Percentiles rank a stretch among this genome's conserved stretches.
These are phyloP conservation scores for Penicillium sp. DNA, from an alignment of 2,329 filamentous ascomycete genomes.

Conservation along the genomic window DNA sequence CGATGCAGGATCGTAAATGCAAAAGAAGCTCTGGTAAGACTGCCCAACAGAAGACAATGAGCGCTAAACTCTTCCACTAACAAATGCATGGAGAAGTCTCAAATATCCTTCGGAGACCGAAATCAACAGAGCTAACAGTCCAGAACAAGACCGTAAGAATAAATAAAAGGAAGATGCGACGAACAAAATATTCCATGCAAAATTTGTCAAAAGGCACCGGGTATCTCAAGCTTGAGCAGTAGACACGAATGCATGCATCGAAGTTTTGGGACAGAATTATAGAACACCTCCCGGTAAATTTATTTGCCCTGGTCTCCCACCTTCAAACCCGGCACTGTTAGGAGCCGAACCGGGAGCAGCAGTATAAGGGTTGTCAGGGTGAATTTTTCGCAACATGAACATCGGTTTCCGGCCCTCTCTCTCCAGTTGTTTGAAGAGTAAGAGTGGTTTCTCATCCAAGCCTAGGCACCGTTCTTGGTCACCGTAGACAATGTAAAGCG, in stretches of 20 bases:
- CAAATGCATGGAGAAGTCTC: not conserved
- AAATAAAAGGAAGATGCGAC: conserved; percentile 6
- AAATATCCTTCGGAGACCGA: not conserved
- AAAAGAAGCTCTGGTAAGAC: not conserved
- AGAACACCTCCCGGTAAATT: conserved; percentile 18
- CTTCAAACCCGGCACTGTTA: conserved; percentile 32
- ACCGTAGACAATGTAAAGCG: conserved; percentile 97
- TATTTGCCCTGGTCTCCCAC: conserved; percentile 13
- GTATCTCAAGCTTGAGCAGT: conserved; percentile 25
- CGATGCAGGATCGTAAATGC: conserved; percentile 1
- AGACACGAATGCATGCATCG: conserved; percentile 12
- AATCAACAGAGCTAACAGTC: not conserved
- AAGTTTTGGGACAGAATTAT: not conserved
- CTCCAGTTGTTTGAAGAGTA: conserved; percentile 95
- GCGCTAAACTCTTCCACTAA: not conserved
- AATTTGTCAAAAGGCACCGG: conserved; percentile 8
- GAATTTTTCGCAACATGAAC: conserved; percentile 89
- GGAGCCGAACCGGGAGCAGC: conserved; percentile 25
- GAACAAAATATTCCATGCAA: conserved; percentile 5
- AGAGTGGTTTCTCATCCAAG: conserved; percentile 88
- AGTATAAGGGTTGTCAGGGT: conserved; percentile 37
- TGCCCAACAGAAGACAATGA: not conserved
- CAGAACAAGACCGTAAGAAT: not conserved
- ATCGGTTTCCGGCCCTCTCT: conserved; percentile 97
- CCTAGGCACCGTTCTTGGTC: conserved; percentile 93